Percentiles rank a stretch among this genome's conserved stretches.
Conservation (phyloP, 148 eudicot genomes). For the Gaultheria prostrata region DNA sequence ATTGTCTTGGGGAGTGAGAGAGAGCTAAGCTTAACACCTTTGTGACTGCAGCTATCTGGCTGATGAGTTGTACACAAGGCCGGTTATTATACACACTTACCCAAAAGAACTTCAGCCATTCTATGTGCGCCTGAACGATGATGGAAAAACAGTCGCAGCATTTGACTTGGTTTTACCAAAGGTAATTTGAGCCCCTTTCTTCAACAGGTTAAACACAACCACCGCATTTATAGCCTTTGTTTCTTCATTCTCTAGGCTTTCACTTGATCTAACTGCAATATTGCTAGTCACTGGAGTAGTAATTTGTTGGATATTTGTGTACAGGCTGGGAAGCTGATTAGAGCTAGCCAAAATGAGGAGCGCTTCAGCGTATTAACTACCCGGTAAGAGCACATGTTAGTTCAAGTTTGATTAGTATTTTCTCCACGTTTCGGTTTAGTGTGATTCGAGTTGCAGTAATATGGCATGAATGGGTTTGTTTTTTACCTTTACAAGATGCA, state of each 20-base stretch:
- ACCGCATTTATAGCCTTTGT: not conserved
- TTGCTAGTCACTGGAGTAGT: not conserved
- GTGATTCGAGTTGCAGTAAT: not conserved
- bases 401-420: not conserved
- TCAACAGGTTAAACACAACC: not conserved
- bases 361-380: conserved; percentile 48
- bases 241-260: not conserved
- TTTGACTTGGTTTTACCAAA: conserved; percentile 57
- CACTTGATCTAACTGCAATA: not conserved
- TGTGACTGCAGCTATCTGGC: conserved; percentile 57
- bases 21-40: not conserved
- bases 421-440: not conserved
- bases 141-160: conserved; percentile 36
- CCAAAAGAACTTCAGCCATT: conserved; percentile 86
- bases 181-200: conserved; percentile 34
- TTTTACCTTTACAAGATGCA: not conserved
- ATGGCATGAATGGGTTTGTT: not conserved
- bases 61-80: conserved; percentile 64
- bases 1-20: not conserved
- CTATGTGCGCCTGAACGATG: conserved; percentile 56
- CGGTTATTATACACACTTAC: conserved; percentile 60
- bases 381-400: conserved; percentile 39
- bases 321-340: conserved; percentile 71
- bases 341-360: conserved; percentile 91
- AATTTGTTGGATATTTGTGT: not conserved